phyloP scores from a whole-genome alignment of 202 grass and related monocot genomes.

The Musa balbisiana region DNA sequence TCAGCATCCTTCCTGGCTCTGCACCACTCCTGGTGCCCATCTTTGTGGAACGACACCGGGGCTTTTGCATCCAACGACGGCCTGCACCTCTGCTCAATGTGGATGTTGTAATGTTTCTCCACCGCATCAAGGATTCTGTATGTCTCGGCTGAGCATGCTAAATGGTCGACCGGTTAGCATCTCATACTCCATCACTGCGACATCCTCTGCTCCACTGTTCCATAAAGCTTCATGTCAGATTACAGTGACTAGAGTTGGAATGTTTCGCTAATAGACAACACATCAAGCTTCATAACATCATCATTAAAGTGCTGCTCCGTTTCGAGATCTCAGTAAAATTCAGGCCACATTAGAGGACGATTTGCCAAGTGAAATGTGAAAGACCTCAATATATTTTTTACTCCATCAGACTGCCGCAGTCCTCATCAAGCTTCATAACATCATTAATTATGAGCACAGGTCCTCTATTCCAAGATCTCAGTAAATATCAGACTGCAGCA shows the following conservation, averaged over 20 bases:
- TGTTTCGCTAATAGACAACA: neutral
- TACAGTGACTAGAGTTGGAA: neutral
- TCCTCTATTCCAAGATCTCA: too few species aligned
- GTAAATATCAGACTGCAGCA: too few species aligned
- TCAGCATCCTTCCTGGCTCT: constrained; percentile 67
- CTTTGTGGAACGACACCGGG: constrained; percentile 96
- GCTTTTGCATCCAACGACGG: constrained; percentile 70
- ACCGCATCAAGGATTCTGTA: constrained; percentile 76
- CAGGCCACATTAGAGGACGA: too few species aligned
- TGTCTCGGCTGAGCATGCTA: constrained; percentile 89
- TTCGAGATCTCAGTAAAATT: too few species aligned
- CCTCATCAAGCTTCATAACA: too few species aligned
- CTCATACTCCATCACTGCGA: constrained; percentile 89
- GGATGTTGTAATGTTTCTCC: constrained; percentile 85
- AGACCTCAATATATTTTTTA: too few species aligned
- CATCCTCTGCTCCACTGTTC: constrained; percentile 75
- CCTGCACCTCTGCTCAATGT: constrained; percentile 82
- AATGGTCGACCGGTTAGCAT: constrained; percentile 65
- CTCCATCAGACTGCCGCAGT: too few species aligned
- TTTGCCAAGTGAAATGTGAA: too few species aligned
- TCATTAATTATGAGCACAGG: too few species aligned
- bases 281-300: too few species aligned
- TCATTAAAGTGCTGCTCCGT: too few species aligned
- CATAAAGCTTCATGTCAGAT: neutral
- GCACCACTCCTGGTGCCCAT: constrained; percentile 97